Percentiles rank a stretch among this genome's conserved stretches.
phyloP scores from a whole-genome alignment of 2,329 filamentous ascomycete genomes.

The Tympanopsis confertula region DNA sequence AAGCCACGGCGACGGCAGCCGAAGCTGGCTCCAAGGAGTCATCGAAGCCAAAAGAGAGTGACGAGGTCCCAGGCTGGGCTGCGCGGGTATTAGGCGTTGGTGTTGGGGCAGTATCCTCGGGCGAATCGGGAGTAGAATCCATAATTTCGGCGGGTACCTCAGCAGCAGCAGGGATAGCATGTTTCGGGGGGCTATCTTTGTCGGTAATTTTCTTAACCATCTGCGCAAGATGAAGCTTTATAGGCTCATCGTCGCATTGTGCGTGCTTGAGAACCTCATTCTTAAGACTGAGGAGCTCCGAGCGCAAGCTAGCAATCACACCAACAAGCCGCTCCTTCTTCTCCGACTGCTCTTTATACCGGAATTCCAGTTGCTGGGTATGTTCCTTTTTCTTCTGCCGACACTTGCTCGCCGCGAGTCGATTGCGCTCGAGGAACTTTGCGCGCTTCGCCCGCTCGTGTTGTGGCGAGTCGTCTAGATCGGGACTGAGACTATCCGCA shows the following conservation, averaged over 20 bases:
- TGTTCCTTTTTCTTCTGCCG: conserved; percentile 52
- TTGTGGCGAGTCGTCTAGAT: conserved; percentile 9
- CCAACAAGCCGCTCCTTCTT: conserved; percentile 16
- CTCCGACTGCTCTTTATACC: conserved; percentile 19
- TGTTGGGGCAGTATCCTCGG: background rate
- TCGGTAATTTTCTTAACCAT: conserved; percentile 22
- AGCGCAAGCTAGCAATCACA: conserved; percentile 19
- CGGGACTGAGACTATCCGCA: conserved; percentile 9
- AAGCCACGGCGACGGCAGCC: conserved; percentile 7
- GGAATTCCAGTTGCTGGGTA: conserved; percentile 32
- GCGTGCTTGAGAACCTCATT: conserved; percentile 24
- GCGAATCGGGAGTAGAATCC: conserved; percentile 4
- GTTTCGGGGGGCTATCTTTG: conserved; percentile 9
- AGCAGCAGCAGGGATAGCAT: no score
- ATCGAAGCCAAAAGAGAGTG: conserved; percentile 18
- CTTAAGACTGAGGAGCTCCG: conserved; percentile 22
- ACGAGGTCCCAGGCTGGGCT: conserved; percentile 3
- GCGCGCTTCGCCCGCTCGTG: conserved; percentile 28
- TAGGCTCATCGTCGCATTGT: conserved; percentile 21
- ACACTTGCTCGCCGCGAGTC: conserved; percentile 46
- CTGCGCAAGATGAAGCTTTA: conserved; percentile 19
- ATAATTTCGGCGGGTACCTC: conserved; percentile 6
- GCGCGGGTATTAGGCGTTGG: conserved; percentile 4
- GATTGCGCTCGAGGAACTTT: conserved; percentile 44
- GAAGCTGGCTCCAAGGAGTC: conserved; percentile 15